Conservation (phyloP, 768 basidiomycete species). For the Trametes cingulata region DNA sequence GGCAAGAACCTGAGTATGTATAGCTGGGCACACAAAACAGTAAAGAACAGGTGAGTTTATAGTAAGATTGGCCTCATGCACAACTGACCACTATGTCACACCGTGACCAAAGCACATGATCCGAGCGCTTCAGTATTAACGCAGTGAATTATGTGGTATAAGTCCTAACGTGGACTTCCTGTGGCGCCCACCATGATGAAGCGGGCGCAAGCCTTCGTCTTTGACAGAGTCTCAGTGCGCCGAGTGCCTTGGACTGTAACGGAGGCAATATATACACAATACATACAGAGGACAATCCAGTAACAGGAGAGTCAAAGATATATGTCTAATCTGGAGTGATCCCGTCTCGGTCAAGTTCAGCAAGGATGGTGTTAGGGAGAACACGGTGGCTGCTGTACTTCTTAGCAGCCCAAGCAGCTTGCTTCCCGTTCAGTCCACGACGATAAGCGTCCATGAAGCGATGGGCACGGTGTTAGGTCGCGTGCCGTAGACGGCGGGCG, state of each 20-base stretch:
- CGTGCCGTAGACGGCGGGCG: no score
- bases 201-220: no score
- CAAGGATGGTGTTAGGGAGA: not conserved
- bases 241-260: no score
- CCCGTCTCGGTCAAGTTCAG: not conserved
- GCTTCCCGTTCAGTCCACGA: not conserved
- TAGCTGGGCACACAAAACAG: no score
- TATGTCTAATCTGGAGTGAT: not conserved
- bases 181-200: not conserved
- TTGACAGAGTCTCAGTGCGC: no score
- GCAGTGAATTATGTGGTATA: not conserved
- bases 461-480: not conserved
- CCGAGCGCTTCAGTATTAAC: not conserved
- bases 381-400: conserved; percentile 9
- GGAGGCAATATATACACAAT: no score
- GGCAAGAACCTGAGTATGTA: no score
- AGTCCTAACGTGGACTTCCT: not conserved
- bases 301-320: no score
- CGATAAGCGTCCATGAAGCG: conserved; percentile 7
- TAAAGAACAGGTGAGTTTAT: no score
- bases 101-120: not conserved
- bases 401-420: conserved; percentile 13
- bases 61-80: not conserved
- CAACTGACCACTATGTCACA: not conserved
- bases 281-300: not conserved